A percentile compares a stretch with the other conserved stretches of the same genome.
phyloP scores from a whole-genome alignment of 208 protist genomes.

The Acanthamoeba lugdunensis region DNA sequence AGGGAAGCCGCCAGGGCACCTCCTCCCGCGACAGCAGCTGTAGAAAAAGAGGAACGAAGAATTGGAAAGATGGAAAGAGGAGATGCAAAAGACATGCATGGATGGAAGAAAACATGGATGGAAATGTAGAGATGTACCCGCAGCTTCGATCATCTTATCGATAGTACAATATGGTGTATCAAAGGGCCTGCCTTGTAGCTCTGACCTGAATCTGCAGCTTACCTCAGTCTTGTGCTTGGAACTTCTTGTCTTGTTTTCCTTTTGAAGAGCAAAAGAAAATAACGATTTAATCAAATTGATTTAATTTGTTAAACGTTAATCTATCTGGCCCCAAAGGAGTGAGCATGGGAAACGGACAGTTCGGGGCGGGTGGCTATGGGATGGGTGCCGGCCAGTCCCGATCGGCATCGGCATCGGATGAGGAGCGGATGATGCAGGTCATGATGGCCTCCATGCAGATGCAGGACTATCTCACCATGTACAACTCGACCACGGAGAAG shows the following conservation, averaged over 20 bases:
- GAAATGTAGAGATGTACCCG: too few species aligned
- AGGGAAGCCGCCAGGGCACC: background rate
- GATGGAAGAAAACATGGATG: background rate
- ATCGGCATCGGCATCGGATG: background rate
- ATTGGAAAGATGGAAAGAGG: background rate
- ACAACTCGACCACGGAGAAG: slow-evolving; percentile 46
- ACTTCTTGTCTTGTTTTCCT: background rate
- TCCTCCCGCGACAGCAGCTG: slow-evolving; percentile 7
- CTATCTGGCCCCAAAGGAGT: background rate
- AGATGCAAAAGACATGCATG: background rate
- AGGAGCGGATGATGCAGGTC: slow-evolving; percentile 28
- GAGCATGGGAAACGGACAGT: slow-evolving; percentile 3
- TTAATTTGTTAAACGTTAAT: background rate
- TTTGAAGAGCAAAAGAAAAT: background rate
- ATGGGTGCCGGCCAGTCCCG: background rate
- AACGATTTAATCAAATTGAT: background rate
- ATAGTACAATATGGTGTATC: too few species aligned
- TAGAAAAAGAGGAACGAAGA: background rate
- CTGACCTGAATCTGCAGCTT: background rate
- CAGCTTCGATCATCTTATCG: too few species aligned
- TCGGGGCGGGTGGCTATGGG: background rate
- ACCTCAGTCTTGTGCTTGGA: background rate
- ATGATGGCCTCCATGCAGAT: slow-evolving; percentile 27
- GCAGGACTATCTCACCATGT: slow-evolving; percentile 43
- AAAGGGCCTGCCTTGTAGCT: too few species aligned